Evolutionary conservation across 257 asterid genomes (phyloP).

Genomic region (Nicotiana tomentosiformis): DNA sequence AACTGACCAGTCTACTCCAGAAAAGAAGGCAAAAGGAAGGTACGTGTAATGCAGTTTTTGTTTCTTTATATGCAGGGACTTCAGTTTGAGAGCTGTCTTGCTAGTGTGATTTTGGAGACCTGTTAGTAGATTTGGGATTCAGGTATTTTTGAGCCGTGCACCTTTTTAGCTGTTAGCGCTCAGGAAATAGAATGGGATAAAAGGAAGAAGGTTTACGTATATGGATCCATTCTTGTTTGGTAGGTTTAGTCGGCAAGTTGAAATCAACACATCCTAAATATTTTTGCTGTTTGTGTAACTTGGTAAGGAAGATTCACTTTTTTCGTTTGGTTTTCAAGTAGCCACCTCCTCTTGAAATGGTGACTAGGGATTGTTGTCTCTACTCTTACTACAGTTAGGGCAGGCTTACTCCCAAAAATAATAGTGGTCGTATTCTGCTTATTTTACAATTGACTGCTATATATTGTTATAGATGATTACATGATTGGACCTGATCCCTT

Average conservation of each 20-base stretch:
- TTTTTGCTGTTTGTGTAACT: not conserved
- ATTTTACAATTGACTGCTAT: not conserved
- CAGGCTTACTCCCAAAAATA: not conserved
- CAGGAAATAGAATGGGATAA: not conserved
- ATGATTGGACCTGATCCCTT: not conserved
- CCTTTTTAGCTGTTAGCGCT: not conserved
- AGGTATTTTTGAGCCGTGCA: not conserved
- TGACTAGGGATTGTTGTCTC: not conserved
- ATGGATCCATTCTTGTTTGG: not conserved
- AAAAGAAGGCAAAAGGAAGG: slow-evolving; percentile 85
- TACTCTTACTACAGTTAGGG: not conserved
- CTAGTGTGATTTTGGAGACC: not conserved
- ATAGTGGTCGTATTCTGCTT: not conserved
- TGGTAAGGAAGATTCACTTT: not conserved
- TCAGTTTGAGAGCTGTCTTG: not conserved
- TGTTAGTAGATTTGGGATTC: too few species aligned
- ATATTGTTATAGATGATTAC: not conserved
- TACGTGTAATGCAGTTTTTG: slow-evolving; percentile 10
- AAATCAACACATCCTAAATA: not conserved
- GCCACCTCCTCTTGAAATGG: not conserved
- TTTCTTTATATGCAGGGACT: not conserved
- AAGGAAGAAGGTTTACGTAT: not conserved
- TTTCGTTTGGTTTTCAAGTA: not conserved
- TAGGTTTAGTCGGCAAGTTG: not conserved
- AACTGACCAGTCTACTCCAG: slow-evolving; percentile 61